Conservation (phyloP, 768 basidiomycete species). For the Tylopilus felleus region DNA sequence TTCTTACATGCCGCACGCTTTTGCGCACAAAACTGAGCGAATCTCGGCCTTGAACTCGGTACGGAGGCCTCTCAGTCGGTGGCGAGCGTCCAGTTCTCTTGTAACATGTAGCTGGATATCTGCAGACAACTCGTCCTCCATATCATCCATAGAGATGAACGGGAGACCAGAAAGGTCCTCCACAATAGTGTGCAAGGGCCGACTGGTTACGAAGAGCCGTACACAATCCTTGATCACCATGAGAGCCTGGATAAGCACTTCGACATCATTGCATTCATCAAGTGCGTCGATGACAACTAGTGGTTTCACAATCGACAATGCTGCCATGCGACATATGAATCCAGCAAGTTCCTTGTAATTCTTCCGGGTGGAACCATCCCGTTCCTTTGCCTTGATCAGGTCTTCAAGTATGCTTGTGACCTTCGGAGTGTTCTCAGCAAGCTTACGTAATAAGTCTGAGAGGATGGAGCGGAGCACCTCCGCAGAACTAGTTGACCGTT, state of each 20-base stretch:
- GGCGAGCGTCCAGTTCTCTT: neutral
- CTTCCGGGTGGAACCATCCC: neutral
- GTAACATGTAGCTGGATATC: neutral
- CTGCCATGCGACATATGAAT: neutral
- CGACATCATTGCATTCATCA: conserved; percentile 1
- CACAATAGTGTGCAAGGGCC: neutral
- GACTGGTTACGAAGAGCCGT: neutral
- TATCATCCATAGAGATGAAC: neutral
- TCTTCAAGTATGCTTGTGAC: neutral
- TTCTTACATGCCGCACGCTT: no score
- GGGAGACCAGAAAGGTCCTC: neutral
- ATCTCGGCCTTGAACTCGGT: no score
- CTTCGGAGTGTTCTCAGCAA: neutral
- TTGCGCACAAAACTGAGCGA: no score
- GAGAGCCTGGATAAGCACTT: neutral
- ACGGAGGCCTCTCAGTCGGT: neutral
- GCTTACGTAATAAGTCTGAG: neutral
- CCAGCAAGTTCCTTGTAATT: neutral
- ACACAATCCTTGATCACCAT: neutral
- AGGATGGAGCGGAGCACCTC: conserved; percentile 3
- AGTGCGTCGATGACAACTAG: conserved; percentile 1
- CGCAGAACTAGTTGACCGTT: neutral
- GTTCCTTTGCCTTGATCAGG: neutral
- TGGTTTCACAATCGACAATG: neutral
- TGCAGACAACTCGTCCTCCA: neutral